Evolutionary conservation across 2,329 filamentous ascomycete species (phyloP), one percentile per base, ranked within the genome.

Genomic region (Talaromyces sp.): DNA sequence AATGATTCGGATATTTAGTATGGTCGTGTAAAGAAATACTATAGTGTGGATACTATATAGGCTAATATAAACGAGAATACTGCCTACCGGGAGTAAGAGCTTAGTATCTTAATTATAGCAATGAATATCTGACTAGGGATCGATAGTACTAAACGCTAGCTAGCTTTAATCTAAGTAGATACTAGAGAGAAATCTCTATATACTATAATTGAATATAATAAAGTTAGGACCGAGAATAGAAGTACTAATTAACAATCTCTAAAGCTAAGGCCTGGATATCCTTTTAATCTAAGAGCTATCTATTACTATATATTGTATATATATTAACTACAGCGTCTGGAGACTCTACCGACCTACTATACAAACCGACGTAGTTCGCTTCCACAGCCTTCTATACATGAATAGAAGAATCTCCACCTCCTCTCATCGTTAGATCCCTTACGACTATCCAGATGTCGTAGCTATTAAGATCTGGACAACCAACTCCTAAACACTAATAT

Each of bases 291-390:
- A 65, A 16, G 57, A 62, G 50, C 57, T 51, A 4, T 53, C 50
- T 1, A 48, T 57, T 9, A 63, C 57, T 1, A 36, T 50, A 5
- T 65, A 60, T 29, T 40, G 29, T 5, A 61, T 51, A 19, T 33
- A 69, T 43, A 43, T 67, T 0, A 65, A 64, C 49, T 52, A 69
- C 32, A 66, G 64, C 22, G 49, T 54, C 2, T 67, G 55, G 62
- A 48, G 55, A 24, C 59, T 66, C 17, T 68, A 69, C 29, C 53
- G 47, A 29, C 56, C 60, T 3, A 67, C 61, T 1, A 47, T 32
- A 1, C 10, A 57, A 10, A 48, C 33, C 32, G 56, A 64, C 9
- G 13, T 29, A 2, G 46, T 16, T n/a, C 54, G 58, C 11, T 54
- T 49, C 13, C 51, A 55, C 20, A 68, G 64, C 44, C 58, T 69